Evolutionary conservation across 2,329 filamentous ascomycete genomes (phyloP), one percentile per base, ranked within the genome.

Genomic region (Nemania bipapillata): DNA sequence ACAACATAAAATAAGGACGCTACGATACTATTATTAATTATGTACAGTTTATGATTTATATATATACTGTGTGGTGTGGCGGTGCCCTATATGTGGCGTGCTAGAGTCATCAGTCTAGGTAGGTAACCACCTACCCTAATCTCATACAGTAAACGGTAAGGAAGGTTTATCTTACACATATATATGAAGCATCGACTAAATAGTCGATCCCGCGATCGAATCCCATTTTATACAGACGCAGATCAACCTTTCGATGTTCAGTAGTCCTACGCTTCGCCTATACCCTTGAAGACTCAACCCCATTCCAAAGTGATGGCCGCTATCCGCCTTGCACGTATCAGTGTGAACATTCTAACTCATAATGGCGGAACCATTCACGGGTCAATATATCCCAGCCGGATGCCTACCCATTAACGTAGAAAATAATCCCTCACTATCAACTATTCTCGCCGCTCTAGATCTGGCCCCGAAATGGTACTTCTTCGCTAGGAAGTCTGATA

Each of bases 321-420:
- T 22, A 26, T 20, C 35, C 52, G 15, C 24, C 15, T 20, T 28
- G 22, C 2, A 22, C 37, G 49, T 40, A 11, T 15, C 24, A 37
- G 40, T 56, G 30, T 30, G 37, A 20, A 8, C 24, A 42, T 20
- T 17, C n/a, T 17, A 24, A 59, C 30, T 58, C 65, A 62, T 17
- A 50, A 74, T 75, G 72, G 72, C 68, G 4, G 63, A 62, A 8
- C 24, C 53, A 20, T 73, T 74, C 66, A 62, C 69, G 24, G 40
- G 45, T 24, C 71, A 73, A 42, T 83, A 82, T 68, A 81, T 85
- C 60, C 82, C 83, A 1, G 76, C 77, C 22, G 84, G 84, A 57
- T 82, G 80, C 66, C 70, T 85, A 1, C 67, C 71, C 17, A 70
- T 84, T 55, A 63, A 69, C 1, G 66, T 56, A 28, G 69, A 75